These are phyloP conservation scores for Mortierella claussenii DNA, from an alignment of 192 early-diverging fungal species.

Conservation along the genomic window DNA sequence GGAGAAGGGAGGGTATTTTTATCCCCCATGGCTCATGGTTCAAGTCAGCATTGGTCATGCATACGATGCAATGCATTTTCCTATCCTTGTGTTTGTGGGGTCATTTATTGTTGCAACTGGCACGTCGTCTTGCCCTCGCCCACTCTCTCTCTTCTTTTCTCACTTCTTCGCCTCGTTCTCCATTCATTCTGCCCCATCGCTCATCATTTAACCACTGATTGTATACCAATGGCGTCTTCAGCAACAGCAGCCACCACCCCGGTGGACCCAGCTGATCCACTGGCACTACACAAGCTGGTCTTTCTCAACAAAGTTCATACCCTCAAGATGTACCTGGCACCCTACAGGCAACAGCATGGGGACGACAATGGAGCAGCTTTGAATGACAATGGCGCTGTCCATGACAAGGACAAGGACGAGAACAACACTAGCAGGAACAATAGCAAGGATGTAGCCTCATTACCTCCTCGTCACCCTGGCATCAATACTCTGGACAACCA, in stretches of 20 bases:
- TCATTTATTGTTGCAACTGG: background rate
- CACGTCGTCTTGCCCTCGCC: background rate
- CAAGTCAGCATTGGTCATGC: no score
- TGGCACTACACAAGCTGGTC: slow-evolving; percentile 44
- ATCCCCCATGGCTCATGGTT: no score
- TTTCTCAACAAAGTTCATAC: slow-evolving; percentile 44
- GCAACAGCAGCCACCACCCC: slow-evolving; percentile 10
- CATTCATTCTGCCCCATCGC: background rate
- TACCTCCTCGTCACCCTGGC: slow-evolving; percentile 9
- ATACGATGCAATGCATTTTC: background rate
- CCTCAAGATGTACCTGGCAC: slow-evolving; percentile 41
- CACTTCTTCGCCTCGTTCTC: background rate
- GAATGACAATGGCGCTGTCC: background rate
- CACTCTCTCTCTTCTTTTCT: background rate
- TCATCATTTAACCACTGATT: background rate
- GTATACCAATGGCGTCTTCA: background rate
- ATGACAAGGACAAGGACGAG: background rate
- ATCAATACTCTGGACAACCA: slow-evolving; percentile 46
- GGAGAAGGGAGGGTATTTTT: no score
- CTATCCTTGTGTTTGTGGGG: no score
- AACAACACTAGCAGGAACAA: no score
- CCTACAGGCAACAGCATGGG: slow-evolving; percentile 21
- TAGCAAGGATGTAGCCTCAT: background rate
- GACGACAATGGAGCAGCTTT: background rate
- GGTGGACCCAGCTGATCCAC: slow-evolving; percentile 37